A percentile compares a stretch with the other conserved stretches of the same genome.
Evolutionary conservation across 2,329 filamentous ascomycete genomes (phyloP).

Genomic region (Aureobasidium vineae): DNA sequence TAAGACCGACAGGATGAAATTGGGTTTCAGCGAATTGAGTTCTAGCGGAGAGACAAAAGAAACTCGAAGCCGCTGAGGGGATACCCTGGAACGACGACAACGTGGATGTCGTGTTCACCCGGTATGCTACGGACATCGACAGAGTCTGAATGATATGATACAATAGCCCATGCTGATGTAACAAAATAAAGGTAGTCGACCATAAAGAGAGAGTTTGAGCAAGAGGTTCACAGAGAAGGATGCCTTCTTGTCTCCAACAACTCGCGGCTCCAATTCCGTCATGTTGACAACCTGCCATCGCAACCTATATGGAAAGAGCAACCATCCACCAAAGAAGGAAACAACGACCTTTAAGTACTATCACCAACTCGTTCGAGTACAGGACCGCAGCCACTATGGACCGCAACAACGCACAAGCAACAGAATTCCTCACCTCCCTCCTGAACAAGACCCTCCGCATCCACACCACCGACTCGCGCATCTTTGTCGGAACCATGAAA

Average conservation of each 20-base stretch:
- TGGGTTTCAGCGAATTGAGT: background rate
- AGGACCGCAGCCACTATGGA: background rate
- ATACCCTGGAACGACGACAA: background rate
- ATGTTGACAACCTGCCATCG: background rate
- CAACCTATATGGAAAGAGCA: background rate
- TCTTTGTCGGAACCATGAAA: conserved; percentile 89
- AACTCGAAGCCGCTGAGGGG: background rate
- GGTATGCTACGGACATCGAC: background rate
- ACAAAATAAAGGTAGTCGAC: background rate
- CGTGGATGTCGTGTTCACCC: too few species aligned
- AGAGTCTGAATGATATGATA: background rate
- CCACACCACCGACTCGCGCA: conserved; percentile 75
- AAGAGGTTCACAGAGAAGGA: background rate
- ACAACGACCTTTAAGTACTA: background rate
- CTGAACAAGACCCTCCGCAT: conserved; percentile 69
- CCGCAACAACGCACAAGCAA: conserved; percentile 30
- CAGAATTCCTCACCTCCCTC: conserved; percentile 36
- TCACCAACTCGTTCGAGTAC: background rate
- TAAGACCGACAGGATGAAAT: background rate
- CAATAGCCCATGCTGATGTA: background rate
- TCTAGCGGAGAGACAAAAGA: background rate
- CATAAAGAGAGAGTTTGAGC: background rate
- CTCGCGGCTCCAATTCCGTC: background rate
- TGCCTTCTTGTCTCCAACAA: background rate
- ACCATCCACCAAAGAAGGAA: background rate